Conservation (phyloP, 768 basidiomycete genomes). For the Suillus paluster region DNA sequence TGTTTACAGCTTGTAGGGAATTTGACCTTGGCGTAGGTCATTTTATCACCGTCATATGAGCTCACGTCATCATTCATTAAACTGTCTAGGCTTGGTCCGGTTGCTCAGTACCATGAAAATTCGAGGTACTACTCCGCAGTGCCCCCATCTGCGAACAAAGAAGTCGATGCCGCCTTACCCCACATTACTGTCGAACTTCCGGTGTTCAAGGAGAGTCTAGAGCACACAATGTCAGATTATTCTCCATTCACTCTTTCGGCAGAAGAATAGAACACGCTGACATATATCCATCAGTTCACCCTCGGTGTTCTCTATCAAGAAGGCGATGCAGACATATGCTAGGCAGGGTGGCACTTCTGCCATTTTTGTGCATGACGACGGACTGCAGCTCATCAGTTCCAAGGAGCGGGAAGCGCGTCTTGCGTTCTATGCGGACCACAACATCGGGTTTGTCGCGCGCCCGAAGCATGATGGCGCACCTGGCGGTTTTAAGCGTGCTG, state of each 20-base stretch:
- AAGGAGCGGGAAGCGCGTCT: slow-evolving; percentile 70
- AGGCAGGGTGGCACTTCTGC: slow-evolving; percentile 84
- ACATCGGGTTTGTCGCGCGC: slow-evolving; percentile 85
- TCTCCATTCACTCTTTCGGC: not conserved
- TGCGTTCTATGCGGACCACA: slow-evolving; percentile 74
- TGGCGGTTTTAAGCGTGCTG: slow-evolving; percentile 79
- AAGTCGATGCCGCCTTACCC: slow-evolving; percentile 65
- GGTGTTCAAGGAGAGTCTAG: slow-evolving; percentile 84
- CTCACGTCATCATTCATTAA: slow-evolving; percentile 1
- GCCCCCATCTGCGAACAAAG: slow-evolving; percentile 60
- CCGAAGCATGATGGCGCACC: slow-evolving; percentile 65
- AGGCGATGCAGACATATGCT: slow-evolving; percentile 90
- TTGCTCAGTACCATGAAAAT: slow-evolving; percentile 85
- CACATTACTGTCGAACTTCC: slow-evolving; percentile 85
- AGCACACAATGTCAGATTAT: slow-evolving; percentile 72
- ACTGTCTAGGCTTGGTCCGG: slow-evolving; percentile 67
- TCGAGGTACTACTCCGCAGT: slow-evolving; percentile 81
- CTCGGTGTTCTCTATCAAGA: slow-evolving; percentile 78
- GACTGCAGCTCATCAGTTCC: slow-evolving; percentile 67
- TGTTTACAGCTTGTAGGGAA: slow-evolving; percentile 69
- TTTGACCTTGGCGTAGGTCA: slow-evolving; percentile 60
- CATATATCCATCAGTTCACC: slow-evolving; percentile 52
- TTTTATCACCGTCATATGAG: slow-evolving; percentile 7
- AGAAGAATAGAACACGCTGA: slow-evolving; percentile 17
- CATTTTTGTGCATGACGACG: slow-evolving; percentile 86